Evolutionary conservation across 1,284 basidiomycete species (phyloP).

Genomic region (Trichosporon sp.): DNA sequence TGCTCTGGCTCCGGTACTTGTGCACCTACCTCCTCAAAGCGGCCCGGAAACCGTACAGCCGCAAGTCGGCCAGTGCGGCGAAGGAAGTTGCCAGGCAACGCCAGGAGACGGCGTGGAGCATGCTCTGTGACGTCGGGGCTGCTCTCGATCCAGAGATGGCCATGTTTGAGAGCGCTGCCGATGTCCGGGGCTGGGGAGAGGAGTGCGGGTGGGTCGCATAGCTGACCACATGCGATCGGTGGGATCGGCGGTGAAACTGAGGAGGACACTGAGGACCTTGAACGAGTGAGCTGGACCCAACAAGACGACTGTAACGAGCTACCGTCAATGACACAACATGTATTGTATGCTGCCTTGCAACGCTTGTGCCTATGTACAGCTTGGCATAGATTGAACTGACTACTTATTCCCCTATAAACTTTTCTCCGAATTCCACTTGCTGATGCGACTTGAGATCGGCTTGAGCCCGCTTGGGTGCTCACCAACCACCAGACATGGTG

Average conservation of each 20-base stretch:
- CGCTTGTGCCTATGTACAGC: not conserved
- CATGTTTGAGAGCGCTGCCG: conserved; percentile 8
- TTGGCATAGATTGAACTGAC: not conserved
- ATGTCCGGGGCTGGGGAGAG: not conserved
- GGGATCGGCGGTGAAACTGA: not conserved
- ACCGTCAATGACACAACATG: conserved; percentile 7
- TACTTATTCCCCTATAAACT: not conserved
- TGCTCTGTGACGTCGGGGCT: conserved; percentile 27
- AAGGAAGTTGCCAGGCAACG: conserved; percentile 22
- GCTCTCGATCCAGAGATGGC: conserved; percentile 2
- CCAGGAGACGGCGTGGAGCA: conserved; percentile 26
- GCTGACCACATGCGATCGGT: not conserved
- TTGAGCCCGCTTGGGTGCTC: not conserved
- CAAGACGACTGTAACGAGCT: not conserved
- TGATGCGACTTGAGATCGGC: not conserved
- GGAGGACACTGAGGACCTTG: not conserved
- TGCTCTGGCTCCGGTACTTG: conserved; percentile 53
- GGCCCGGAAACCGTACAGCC: conserved; percentile 37
- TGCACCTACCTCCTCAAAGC: conserved; percentile 39
- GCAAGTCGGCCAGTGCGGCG: conserved; percentile 18
- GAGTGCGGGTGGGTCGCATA: not conserved
- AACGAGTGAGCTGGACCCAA: not conserved
- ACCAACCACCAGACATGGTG: not conserved
- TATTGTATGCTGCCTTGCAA: not conserved
- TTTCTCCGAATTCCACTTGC: not conserved